A percentile compares a stretch with the other conserved stretches of the same genome.
These are phyloP conservation scores for Naganishia vaughanmartiniae DNA, from an alignment of 768 basidiomycete species.

Conservation along the genomic window DNA sequence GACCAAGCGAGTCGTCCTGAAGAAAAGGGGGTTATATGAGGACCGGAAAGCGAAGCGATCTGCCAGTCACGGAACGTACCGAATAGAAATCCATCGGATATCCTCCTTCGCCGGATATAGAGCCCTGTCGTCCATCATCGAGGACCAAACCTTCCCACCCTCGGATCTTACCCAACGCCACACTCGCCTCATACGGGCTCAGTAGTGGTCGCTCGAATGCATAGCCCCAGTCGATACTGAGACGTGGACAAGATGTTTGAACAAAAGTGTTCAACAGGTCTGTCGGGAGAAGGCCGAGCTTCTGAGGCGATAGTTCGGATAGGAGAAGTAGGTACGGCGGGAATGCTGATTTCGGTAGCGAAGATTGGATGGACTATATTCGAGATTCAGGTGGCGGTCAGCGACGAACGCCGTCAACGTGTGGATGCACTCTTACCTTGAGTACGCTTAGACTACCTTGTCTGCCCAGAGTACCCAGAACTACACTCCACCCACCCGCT, in stretches of 20 bases:
- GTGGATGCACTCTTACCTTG: slow-evolving; percentile 56
- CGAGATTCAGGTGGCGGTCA: neutral
- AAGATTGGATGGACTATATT: slow-evolving; percentile 25
- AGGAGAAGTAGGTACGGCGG: slow-evolving; percentile 74
- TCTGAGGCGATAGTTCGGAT: slow-evolving; percentile 94
- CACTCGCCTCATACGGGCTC: slow-evolving; percentile 87
- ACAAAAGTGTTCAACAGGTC: slow-evolving; percentile 83
- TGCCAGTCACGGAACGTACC: slow-evolving; percentile 22
- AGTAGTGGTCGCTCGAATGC: slow-evolving; percentile 85
- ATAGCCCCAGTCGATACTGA: slow-evolving; percentile 98
- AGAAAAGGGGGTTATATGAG: neutral
- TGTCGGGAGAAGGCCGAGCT: slow-evolving; percentile 72
- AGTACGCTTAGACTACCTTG: slow-evolving; percentile 91
- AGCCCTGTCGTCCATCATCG: slow-evolving; percentile 10
- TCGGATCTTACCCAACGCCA: slow-evolving; percentile 67
- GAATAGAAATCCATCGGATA: slow-evolving; percentile 97
- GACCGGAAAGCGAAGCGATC: neutral
- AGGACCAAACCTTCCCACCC: slow-evolving; percentile 61
- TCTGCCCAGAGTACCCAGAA: slow-evolving; percentile 88
- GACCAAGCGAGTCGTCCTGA: slow-evolving; percentile 44
- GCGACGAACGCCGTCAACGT: neutral
- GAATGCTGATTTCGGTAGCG: slow-evolving; percentile 29
- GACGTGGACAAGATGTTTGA: slow-evolving; percentile 91
- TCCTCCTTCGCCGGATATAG: slow-evolving; percentile 52
- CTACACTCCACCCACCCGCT: slow-evolving; percentile 72